Evolutionary conservation across 345 rosid species (phyloP), one percentile per base, ranked within the genome.

Genomic region (Hibiscus mutabilis): DNA sequence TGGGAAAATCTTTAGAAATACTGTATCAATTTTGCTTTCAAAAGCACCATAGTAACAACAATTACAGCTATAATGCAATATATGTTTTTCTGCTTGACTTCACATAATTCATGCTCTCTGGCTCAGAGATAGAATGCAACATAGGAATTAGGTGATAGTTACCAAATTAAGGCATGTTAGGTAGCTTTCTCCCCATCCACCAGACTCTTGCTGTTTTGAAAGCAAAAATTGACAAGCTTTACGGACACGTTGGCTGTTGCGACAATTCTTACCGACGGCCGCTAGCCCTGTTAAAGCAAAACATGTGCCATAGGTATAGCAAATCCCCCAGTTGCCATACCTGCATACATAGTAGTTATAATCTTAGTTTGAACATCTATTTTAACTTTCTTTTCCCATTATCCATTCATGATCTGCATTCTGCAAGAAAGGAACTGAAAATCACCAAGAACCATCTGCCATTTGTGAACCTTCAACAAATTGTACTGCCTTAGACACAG

Each of bases 181-280:
- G 31, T 46, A 24, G 70, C 70, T 66, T 47, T 66, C 70, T 66
- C 70, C 70, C 70, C 57, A 66, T 66, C 70, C 70, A 46, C 70
- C 70, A 8, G 57, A 66, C 6, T 47, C 70, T 16, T 47, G 57
- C 22, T 66, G 57, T 66, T 27, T 66, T 1, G 58, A 46, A 25
- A 66, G 57, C 40, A 66, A 47, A 47, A 66, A 66, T 8, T 47
- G 57, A 15, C 70, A 66, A 47, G 40, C 57, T 66, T 25, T 66
- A 7, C 24, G 58, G 58, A 66, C 70, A 47, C 15, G 16, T 47
- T 66, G 22, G 70, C 70, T 66, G 57, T 66, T 66, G 14, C 1
- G 24, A 47, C 37, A 46, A 47, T 57, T 66, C 70, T 46, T 46
- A 15, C 70, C 70, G 11, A 66, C 57, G 10, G 70, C 57, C 29